A percentile compares a stretch with the other conserved stretches of the same genome.
These are phyloP conservation scores for Sungouiozyma ichnusensis DNA, from an alignment of 805 yeast species.

Conservation along the genomic window DNA sequence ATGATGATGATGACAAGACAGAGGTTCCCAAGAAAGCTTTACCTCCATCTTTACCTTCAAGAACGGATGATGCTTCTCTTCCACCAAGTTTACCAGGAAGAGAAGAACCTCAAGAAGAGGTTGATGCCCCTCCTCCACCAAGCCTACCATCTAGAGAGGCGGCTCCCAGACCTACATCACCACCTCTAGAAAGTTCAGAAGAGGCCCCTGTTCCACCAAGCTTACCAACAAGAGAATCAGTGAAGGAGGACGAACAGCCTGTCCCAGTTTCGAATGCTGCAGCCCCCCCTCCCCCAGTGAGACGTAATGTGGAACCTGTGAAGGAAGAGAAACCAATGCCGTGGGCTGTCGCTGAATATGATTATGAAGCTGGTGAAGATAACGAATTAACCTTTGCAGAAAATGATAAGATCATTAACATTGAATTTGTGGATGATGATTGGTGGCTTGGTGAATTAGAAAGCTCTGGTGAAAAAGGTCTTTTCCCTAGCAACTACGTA, in stretches of 20 bases:
- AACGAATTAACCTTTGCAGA: slow-evolving; percentile 81
- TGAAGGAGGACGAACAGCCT: slow-evolving; percentile 1
- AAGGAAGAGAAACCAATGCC: slow-evolving; percentile 17
- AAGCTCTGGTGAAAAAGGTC: slow-evolving; percentile 58
- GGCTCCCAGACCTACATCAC: slow-evolving; percentile 1
- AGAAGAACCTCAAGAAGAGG: slow-evolving; percentile 2
- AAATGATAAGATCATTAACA: slow-evolving; percentile 70
- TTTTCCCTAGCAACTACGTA: slow-evolving; percentile 92
- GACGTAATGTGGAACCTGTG: slow-evolving; percentile 11
- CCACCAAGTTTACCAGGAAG: slow-evolving; percentile 3
- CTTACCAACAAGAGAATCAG: slow-evolving; percentile 9
- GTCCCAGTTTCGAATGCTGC: slow-evolving; percentile 7
- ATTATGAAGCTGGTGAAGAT: slow-evolving; percentile 85
- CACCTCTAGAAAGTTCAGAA: slow-evolving; percentile 13
- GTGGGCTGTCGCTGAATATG: slow-evolving; percentile 73
- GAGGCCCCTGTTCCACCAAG: slow-evolving; percentile 15
- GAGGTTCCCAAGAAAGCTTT: slow-evolving; percentile 2
- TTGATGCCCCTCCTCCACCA: slow-evolving; percentile 8
- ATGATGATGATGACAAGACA: slow-evolving; percentile 19
- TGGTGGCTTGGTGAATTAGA: slow-evolving; percentile 91
- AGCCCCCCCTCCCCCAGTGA: slow-evolving; percentile 18
- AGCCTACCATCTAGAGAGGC: slow-evolving; percentile 9
- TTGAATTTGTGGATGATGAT: slow-evolving; percentile 85
- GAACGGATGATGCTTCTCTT: slow-evolving; percentile 1
- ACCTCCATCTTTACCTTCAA: slow-evolving; percentile 8